Conservation (phyloP, 192 early-diverging fungal species). For the Backusella sp. region DNA sequence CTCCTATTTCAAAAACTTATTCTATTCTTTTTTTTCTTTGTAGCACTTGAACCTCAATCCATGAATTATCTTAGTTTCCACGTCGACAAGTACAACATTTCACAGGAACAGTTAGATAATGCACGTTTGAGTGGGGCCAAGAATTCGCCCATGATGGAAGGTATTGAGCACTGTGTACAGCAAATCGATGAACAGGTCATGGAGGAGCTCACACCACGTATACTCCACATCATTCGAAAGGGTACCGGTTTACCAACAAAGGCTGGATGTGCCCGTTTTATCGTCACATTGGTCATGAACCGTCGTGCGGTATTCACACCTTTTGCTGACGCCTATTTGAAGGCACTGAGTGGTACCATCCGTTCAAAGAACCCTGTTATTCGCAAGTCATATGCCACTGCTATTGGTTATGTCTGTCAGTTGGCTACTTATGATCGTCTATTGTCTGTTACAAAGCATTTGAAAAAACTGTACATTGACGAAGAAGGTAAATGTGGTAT, state of each 20-base stretch:
- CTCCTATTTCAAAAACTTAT: background rate
- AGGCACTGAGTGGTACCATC: constrained; percentile 73
- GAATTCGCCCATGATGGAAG: constrained; percentile 94
- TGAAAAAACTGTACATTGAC: constrained; percentile 78
- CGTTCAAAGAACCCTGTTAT: constrained; percentile 79
- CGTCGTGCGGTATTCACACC: constrained; percentile 62
- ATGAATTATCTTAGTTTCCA: constrained; percentile 91
- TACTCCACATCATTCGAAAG: constrained; percentile 72
- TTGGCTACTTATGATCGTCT: constrained; percentile 58
- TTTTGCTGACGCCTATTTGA: constrained; percentile 71
- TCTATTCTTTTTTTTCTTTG: constrained; percentile 10
- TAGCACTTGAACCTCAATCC: constrained; percentile 44
- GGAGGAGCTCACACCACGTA: constrained; percentile 60
- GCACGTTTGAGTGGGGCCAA: constrained; percentile 78
- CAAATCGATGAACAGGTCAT: constrained; percentile 74
- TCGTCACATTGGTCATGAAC: constrained; percentile 77
- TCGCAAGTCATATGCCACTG: constrained; percentile 82
- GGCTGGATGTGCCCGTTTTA: constrained; percentile 86
- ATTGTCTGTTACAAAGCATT: constrained; percentile 62
- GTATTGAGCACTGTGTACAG: constrained; percentile 74
- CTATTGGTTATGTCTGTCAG: constrained; percentile 76
- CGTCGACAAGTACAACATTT: constrained; percentile 80
- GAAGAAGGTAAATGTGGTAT: constrained; percentile 39
- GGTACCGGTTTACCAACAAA: constrained; percentile 88
- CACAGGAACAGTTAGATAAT: constrained; percentile 83